Evolutionary conservation across 345 rosid species (phyloP).

Genomic region (Camelina sativa): DNA sequence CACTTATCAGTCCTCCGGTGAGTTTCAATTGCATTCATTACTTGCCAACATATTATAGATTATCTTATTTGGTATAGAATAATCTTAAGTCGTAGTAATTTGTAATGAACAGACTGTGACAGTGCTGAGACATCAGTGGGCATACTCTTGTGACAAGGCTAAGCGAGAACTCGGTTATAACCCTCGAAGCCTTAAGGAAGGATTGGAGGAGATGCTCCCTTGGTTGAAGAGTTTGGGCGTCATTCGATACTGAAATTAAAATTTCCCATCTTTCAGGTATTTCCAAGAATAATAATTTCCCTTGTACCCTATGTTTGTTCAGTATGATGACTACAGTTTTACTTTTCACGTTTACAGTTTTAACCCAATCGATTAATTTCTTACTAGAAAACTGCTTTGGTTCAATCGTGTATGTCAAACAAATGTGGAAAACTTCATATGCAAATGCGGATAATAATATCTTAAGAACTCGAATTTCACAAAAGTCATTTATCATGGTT

Average conservation of each 20-base stretch:
- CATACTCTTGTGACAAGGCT: slow-evolving; percentile 87
- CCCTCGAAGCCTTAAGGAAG: slow-evolving; percentile 82
- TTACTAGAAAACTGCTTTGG: background rate
- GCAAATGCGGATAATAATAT: background rate
- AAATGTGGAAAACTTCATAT: background rate
- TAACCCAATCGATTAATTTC: background rate
- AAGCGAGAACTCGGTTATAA: slow-evolving; percentile 72
- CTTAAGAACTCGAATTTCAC: background rate
- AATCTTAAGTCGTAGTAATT: background rate
- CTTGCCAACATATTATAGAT: background rate
- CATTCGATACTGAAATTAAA: slow-evolving; percentile 57
- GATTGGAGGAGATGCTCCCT: slow-evolving; percentile 73
- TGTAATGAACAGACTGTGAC: slow-evolving; percentile 61
- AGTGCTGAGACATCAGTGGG: slow-evolving; percentile 85
- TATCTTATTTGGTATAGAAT: background rate
- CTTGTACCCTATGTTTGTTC: slow-evolving; percentile 12
- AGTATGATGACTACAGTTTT: background rate
- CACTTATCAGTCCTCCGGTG: slow-evolving; percentile 89
- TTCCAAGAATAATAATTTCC: background rate
- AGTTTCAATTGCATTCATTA: slow-evolving; percentile 35
- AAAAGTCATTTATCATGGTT: background rate
- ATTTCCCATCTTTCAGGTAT: background rate
- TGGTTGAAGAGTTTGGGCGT: slow-evolving; percentile 77
- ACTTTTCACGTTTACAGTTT: background rate
- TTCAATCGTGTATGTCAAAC: background rate